Evolutionary conservation across 164 flowering plant species (phyloP).

Genomic region (Stephania japonica): DNA sequence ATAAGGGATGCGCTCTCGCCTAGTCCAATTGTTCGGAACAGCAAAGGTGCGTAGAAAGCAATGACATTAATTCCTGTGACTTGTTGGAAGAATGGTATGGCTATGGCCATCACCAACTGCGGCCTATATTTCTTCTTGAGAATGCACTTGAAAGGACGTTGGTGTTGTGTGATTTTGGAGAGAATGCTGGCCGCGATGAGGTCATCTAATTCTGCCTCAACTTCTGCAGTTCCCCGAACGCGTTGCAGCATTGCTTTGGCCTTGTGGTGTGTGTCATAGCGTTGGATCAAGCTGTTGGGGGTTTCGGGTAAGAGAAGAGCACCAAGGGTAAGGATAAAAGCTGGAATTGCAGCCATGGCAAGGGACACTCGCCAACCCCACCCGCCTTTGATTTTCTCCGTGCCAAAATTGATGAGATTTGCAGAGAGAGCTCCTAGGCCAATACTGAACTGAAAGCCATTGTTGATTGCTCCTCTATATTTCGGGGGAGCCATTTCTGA

Average conservation of each 20-base stretch:
- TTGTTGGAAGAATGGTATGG: slow-evolving; percentile 29
- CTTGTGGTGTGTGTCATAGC: slow-evolving; percentile 9
- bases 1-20: slow-evolving; percentile 28
- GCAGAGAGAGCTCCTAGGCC: slow-evolving; percentile 38
- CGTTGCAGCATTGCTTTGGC: slow-evolving; percentile 17
- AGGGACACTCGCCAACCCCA: slow-evolving; percentile 33
- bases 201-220: slow-evolving; percentile 47
- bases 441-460: slow-evolving; percentile 47
- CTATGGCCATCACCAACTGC: slow-evolving; percentile 23
- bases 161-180: slow-evolving; percentile 7
- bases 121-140: slow-evolving; percentile 18
- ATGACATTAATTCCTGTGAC: slow-evolving; percentile 29
- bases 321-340: slow-evolving; percentile 20
- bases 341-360: slow-evolving; percentile 26
- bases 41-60: slow-evolving; percentile 24
- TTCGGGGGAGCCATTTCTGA: slow-evolving; percentile 64
- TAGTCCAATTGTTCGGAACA: slow-evolving; percentile 23
- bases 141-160: slow-evolving; percentile 15
- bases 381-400: slow-evolving; percentile 22
- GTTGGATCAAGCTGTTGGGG: slow-evolving; percentile 29
- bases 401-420: slow-evolving; percentile 25
- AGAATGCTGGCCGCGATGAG: slow-evolving; percentile 17
- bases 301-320: slow-evolving; percentile 30
- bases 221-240: slow-evolving; percentile 53
- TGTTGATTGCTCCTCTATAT: slow-evolving; percentile 51